A percentile compares a stretch with the other conserved stretches of the same genome.
Evolutionary conservation across 192 early-diverging fungal genomes (phyloP).

Genomic region (Dispira parvispora): DNA sequence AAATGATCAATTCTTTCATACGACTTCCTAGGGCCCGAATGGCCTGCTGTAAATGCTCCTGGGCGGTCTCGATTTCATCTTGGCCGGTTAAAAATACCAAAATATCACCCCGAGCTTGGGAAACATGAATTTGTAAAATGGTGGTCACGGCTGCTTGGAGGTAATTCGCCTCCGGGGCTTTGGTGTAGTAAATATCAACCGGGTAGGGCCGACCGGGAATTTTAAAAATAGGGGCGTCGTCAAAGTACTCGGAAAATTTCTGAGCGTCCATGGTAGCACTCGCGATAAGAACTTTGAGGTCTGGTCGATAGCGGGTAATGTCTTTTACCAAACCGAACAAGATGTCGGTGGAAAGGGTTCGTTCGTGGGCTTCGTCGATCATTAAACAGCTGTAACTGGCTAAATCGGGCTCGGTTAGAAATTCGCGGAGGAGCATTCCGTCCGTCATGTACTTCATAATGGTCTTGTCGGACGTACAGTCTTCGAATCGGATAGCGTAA

Average conservation of each 20-base stretch:
- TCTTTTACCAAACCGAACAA: constrained; percentile 95
- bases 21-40: constrained; percentile 66
- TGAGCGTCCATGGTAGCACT: constrained; percentile 97
- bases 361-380: constrained; percentile 98
- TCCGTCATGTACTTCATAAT: constrained; percentile 98
- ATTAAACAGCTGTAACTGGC: constrained; percentile 81
- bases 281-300: constrained; percentile 86
- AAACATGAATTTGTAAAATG: constrained; percentile 86
- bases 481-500: constrained; percentile 96
- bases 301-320: constrained; percentile 81
- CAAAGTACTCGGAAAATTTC: constrained; percentile 93
- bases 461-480: constrained; percentile 91
- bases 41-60: constrained; percentile 61
- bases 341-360: constrained; percentile 91
- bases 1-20: constrained; percentile 79
- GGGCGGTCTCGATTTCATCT: constrained; percentile 91
- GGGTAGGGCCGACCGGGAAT: constrained; percentile 90
- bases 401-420: constrained; percentile 90
- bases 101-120: constrained; percentile 78
- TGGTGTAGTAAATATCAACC: constrained; percentile 90
- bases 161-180: constrained; percentile 94
- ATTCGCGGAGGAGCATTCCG: constrained; percentile 94
- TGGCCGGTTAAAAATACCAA: constrained; percentile 95
- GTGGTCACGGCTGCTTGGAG: constrained; percentile 81
- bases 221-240: constrained; percentile 79